Conservation (phyloP, 2,329 filamentous ascomycete genomes). For the Ascochyta viciae-villosae region DNA sequence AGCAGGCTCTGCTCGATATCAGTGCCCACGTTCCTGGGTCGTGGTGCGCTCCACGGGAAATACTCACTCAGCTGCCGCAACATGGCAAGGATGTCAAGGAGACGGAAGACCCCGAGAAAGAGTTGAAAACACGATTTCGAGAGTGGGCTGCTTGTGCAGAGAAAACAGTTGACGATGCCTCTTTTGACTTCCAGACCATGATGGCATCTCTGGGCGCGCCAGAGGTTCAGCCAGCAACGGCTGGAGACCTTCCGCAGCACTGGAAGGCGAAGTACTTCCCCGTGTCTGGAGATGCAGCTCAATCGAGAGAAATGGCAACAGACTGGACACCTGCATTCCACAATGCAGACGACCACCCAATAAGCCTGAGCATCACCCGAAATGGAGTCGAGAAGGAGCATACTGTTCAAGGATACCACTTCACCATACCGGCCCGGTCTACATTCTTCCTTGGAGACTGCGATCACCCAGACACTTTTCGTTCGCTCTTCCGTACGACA, state of each 20-base stretch:
- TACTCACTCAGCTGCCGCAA: slow-evolving; percentile 29
- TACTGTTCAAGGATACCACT: slow-evolving; percentile 33
- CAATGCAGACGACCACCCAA: slow-evolving; percentile 34
- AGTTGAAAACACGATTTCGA: slow-evolving; percentile 36
- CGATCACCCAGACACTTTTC: slow-evolving; percentile 44
- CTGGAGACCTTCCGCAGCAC: slow-evolving; percentile 21
- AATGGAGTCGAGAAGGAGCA: slow-evolving; percentile 6
- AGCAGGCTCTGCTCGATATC: slow-evolving; percentile 49
- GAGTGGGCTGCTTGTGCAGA: slow-evolving; percentile 37
- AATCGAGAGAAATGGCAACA: slow-evolving; percentile 14
- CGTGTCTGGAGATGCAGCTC: slow-evolving; percentile 23
- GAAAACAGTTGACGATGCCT: slow-evolving; percentile 32
- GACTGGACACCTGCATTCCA: slow-evolving; percentile 39
- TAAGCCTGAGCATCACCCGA: slow-evolving; percentile 34
- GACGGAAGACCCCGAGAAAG: slow-evolving; percentile 35
- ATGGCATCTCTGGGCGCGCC: slow-evolving; percentile 43
- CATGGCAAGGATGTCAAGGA: slow-evolving; percentile 25
- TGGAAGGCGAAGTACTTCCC: slow-evolving; percentile 37
- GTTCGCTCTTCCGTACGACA: slow-evolving; percentile 45
- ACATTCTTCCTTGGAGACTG: slow-evolving; percentile 60
- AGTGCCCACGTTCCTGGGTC: slow-evolving; percentile 28
- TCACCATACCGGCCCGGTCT: slow-evolving; percentile 58
- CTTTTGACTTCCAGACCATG: slow-evolving; percentile 44
- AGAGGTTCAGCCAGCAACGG: slow-evolving; percentile 28
- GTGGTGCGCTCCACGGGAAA: slow-evolving; percentile 37